These are phyloP conservation scores for Pythium sp. DNA, from an alignment of 352 stramenopile species.

Conservation along the genomic window DNA sequence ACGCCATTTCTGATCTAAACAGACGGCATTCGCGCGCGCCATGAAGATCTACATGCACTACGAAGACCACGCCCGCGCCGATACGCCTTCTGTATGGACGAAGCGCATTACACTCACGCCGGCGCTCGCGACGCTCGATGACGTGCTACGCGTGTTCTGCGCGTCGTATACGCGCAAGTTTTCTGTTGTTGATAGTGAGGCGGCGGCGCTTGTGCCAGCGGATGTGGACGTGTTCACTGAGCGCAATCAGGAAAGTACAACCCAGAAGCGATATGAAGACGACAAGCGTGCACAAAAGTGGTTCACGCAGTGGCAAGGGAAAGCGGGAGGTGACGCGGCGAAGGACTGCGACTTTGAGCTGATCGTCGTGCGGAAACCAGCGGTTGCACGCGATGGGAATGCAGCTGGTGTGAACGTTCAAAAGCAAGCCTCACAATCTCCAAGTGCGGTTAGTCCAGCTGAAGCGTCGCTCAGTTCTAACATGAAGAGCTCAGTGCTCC, in stretches of 20 bases:
- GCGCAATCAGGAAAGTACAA: conserved; percentile 23
- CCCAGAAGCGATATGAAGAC: neutral
- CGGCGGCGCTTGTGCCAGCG: conserved; percentile 19
- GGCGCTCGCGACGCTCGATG: conserved; percentile 31
- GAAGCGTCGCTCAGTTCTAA: neutral
- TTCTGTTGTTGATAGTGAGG: neutral
- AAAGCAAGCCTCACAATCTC: neutral
- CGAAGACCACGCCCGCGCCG: conserved; percentile 26
- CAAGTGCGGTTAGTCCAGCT: neutral
- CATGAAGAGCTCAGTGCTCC: neutral
- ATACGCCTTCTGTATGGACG: conserved; percentile 29
- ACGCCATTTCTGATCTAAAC: neutral
- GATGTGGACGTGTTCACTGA: conserved; percentile 45
- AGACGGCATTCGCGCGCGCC: neutral
- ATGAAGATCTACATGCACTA: conserved; percentile 66
- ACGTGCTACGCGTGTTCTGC: conserved; percentile 39
- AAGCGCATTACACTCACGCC: conserved; percentile 45
- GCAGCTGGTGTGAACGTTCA: neutral
- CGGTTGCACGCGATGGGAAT: neutral
- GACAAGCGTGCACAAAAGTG: conserved; percentile 10
- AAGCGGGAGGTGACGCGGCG: neutral
- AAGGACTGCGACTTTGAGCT: conserved; percentile 35
- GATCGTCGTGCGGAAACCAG: conserved; percentile 25
- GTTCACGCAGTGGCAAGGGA: neutral
- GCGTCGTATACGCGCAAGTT: conserved; percentile 46